A percentile compares a stretch with the other conserved stretches of the same genome.
Conservation (phyloP, 805 yeast species). For the Yamadazyma akitaensis region DNA sequence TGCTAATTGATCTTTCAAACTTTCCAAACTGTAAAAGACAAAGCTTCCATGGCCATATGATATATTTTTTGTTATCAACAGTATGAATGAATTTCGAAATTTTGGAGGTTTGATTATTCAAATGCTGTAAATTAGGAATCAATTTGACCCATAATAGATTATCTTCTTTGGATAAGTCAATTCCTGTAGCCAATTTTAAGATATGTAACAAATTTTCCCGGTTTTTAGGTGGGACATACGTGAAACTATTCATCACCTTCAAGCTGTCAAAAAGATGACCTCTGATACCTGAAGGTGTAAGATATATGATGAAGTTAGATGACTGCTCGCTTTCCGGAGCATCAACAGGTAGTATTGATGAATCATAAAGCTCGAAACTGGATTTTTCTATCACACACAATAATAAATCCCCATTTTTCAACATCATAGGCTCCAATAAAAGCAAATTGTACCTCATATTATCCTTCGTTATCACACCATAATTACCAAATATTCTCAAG, state of each 20-base stretch:
- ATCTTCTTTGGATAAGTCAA: constrained; percentile 20
- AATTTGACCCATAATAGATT: constrained; percentile 58
- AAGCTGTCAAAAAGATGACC: constrained; percentile 37
- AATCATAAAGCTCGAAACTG: constrained; percentile 24
- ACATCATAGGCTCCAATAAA: constrained; percentile 36
- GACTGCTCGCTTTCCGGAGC: constrained; percentile 11
- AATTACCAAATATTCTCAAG: constrained; percentile 37
- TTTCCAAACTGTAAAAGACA: constrained; percentile 56
- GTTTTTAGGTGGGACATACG: constrained; percentile 20
- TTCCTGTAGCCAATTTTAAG: constrained; percentile 34
- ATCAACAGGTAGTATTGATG: constrained; percentile 17
- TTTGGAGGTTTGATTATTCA: constrained; percentile 64
- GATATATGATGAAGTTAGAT: constrained; percentile 32
- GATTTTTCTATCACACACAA: constrained; percentile 26
- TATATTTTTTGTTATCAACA: constrained; percentile 51
- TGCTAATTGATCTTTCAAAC: constrained; percentile 14
- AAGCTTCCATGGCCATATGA: constrained; percentile 70
- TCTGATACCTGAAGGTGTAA: constrained; percentile 41
- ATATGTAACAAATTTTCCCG: constrained; percentile 25
- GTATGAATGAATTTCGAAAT: constrained; percentile 55
- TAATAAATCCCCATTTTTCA: constrained; percentile 38
- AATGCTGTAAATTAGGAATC: constrained; percentile 63
- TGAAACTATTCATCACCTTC: constrained; percentile 21
- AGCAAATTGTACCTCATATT: constrained; percentile 15
- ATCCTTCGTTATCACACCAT: constrained; percentile 19